A percentile compares a stretch with the other conserved stretches of the same genome.
phyloP scores from a whole-genome alignment of 495 filamentous ascomycete species.

The Podospora anserina region DNA sequence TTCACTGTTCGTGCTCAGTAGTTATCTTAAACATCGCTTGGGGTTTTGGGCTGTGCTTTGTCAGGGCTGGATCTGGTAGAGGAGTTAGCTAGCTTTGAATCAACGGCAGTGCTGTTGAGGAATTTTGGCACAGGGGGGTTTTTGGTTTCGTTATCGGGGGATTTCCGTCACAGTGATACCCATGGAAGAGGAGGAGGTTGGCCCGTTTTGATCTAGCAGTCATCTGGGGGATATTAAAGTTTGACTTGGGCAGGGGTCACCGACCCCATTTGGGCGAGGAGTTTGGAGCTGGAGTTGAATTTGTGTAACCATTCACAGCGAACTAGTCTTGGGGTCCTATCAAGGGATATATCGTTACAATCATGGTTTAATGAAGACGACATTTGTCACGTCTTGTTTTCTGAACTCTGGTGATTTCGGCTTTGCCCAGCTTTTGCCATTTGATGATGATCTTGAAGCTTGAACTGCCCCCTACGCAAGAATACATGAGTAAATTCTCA shows the following conservation, averaged over 20 bases:
- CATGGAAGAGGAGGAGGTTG: background rate
- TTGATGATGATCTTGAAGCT: too few species aligned
- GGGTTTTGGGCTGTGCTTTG: background rate
- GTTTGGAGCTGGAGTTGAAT: background rate
- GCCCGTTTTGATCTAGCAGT: background rate
- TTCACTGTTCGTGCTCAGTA: background rate
- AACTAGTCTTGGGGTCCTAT: background rate
- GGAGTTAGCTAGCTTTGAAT: background rate
- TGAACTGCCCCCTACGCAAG: too few species aligned
- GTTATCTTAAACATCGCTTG: background rate
- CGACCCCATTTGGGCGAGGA: background rate
- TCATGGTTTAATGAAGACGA: background rate
- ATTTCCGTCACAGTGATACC: conserved; percentile 4
- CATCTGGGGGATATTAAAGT: background rate
- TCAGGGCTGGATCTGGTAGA: background rate
- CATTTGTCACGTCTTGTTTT: background rate
- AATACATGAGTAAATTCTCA: too few species aligned
- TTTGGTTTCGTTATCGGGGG: background rate
- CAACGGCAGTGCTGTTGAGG: conserved; percentile 6
- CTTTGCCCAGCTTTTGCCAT: too few species aligned
- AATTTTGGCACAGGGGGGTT: background rate
- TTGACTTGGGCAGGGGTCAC: background rate
- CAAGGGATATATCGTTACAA: background rate
- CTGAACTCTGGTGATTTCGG: too few species aligned
- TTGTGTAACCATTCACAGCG: background rate